Evolutionary conservation across 257 asterid species (phyloP), one percentile per base, ranked within the genome.

Genomic region (Echium plantagineum): DNA sequence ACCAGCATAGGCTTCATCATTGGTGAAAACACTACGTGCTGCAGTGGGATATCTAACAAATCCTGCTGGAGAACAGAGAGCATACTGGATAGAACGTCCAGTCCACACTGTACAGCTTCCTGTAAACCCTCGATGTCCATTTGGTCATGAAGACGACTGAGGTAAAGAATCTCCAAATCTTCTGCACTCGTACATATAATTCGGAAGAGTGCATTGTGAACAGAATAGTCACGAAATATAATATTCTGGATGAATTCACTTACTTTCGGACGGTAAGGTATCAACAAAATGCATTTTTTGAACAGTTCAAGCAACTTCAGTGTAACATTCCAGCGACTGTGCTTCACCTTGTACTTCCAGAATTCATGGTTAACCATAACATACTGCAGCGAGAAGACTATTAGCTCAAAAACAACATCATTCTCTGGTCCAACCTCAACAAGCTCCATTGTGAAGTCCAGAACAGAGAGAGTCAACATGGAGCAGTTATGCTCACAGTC

Each of bases 401-500:
- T 69, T 60, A 91, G 94, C 35, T 85, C 94, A 64, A 85, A 83
- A 74, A 80, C 83, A 58, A 75, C 58, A 72, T 84, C 96, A 61
- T 72, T 84, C 74, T 88, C 94, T 61, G 76, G 65, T 67, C 95
- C 98, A 60, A 81, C 76, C 73, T 85, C 87, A 68, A 91, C 68
- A 60, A 91, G 94, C 75, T 75, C 86, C 77, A 83, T 73, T 38
- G 95, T 85, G 78, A 88, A 83, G 80, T 88, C 94, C 64, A 91
- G 78, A 70, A 91, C 98, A 85, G 97, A 35, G 46, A 35, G 46
- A 57, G 87, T 91, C 89, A 93, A 75, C 31, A 83, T 78, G 81
- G 95, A 85, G 70, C 86, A 94, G 74, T 80, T 80, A 74, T 78
- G 90, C 79, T 93, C 98, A 67, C 95, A 84, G 77, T 93, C 98